Evolutionary conservation across 2,329 filamentous ascomycete genomes (phyloP).

Genomic region (Coniosporium tulheliwenetii): DNA sequence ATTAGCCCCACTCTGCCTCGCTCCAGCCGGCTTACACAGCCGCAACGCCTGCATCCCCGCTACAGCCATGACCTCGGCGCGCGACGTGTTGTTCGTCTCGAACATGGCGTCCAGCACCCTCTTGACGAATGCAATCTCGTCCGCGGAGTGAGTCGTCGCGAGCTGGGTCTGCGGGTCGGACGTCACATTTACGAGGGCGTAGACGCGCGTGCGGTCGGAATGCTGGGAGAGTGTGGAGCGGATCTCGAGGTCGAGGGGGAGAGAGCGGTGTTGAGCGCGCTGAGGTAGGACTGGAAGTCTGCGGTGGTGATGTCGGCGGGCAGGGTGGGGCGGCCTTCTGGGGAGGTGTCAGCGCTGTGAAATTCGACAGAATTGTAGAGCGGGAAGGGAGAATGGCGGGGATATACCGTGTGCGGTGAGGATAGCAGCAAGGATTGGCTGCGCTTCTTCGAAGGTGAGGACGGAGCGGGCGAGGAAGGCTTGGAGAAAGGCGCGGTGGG

Average conservation of each 20-base stretch:
- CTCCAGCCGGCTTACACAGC: constrained; percentile 33
- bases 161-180: constrained; percentile 77
- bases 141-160: constrained; percentile 62
- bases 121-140: constrained; percentile 84
- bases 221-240: constrained; percentile 56
- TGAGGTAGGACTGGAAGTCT: constrained; percentile 53
- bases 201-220: constrained; percentile 47
- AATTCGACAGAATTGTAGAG: background rate
- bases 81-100: constrained; percentile 64
- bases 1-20: constrained; percentile 15
- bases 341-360: constrained; percentile 3
- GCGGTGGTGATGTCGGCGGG: constrained; percentile 47
- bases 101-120: constrained; percentile 84
- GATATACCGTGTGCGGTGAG: constrained; percentile 40
- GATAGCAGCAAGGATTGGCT: constrained; percentile 62
- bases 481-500: constrained; percentile 80
- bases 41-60: constrained; percentile 65
- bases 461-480: constrained; percentile 66
- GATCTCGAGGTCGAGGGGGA: constrained; percentile 79
- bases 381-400: background rate
- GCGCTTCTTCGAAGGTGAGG: constrained; percentile 60
- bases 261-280: constrained; percentile 54
- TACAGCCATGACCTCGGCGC: constrained; percentile 73
- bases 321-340: constrained; percentile 31
- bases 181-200: constrained; percentile 74